Percentiles rank a stretch among this genome's conserved stretches.
Evolutionary conservation across 257 asterid species (phyloP).

Genomic region (Nicotiana sylvestris): DNA sequence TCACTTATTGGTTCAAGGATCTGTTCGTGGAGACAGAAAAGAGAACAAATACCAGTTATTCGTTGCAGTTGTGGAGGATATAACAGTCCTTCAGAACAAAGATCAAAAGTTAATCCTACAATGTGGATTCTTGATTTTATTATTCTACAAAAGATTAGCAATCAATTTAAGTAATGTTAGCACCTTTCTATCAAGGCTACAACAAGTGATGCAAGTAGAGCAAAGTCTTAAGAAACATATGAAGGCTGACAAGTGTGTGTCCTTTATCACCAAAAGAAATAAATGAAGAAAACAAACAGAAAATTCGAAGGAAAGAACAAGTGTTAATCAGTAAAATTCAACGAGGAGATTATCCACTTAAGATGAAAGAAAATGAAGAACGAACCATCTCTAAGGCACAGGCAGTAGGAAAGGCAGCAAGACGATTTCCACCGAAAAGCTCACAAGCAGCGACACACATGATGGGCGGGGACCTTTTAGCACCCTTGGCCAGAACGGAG

Average conservation of each 20-base stretch:
- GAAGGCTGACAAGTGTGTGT: not conserved
- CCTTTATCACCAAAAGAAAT: not conserved
- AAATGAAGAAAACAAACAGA: not conserved
- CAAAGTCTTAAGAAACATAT: not conserved
- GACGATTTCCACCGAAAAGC: constrained; percentile 76
- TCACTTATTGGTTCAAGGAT: not conserved
- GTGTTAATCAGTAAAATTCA: too few relatives aligned
- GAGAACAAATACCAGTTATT: not conserved
- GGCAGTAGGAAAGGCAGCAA: constrained; percentile 95
- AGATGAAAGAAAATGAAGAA: not conserved
- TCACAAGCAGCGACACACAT: constrained; percentile 97
- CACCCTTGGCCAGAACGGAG: constrained; percentile 79
- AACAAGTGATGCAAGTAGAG: not conserved
- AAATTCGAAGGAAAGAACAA: not conserved
- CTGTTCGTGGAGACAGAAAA: not conserved
- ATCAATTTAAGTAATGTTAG: not conserved
- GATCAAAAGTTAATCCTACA: not conserved
- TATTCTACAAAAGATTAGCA: not conserved
- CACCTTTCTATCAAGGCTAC: not conserved
- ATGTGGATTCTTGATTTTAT: not conserved
- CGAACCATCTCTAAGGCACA: constrained; percentile 97
- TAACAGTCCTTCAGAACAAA: not conserved
- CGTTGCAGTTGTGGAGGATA: not conserved
- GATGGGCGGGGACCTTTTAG: constrained; percentile 91
- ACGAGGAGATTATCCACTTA: too few relatives aligned